These are phyloP conservation scores for Mycena albidolilacea DNA, from an alignment of 768 basidiomycete species.

Conservation along the genomic window DNA sequence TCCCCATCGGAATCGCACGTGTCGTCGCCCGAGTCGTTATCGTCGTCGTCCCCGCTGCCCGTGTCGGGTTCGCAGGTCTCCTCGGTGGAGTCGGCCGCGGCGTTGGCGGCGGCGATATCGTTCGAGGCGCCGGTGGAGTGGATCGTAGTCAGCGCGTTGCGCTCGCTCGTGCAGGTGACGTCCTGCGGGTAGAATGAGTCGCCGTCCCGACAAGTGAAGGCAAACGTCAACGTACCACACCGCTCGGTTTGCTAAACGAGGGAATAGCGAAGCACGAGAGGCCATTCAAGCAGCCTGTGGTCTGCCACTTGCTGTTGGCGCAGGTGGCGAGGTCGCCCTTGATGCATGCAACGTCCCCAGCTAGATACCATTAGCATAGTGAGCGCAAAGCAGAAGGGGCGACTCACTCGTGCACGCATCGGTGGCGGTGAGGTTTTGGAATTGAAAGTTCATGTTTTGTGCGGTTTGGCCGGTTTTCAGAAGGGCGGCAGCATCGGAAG, in stretches of 20 bases:
- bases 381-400: constrained; percentile 1
- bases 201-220: not conserved
- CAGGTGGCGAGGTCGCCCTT: constrained; percentile 57
- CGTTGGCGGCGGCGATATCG: constrained; percentile 52
- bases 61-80: constrained; percentile 12
- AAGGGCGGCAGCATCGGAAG: constrained; percentile 59
- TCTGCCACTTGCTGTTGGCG: constrained; percentile 57
- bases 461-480: constrained; percentile 65
- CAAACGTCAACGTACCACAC: constrained; percentile 58
- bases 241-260: constrained; percentile 50
- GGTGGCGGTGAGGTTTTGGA: constrained; percentile 53
- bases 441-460: constrained; percentile 66
- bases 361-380: constrained; percentile 43
- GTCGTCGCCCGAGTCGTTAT: constrained; percentile 28
- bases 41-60: constrained; percentile 1
- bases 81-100: constrained; percentile 32
- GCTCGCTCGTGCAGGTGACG: constrained; percentile 67
- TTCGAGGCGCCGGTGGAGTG: constrained; percentile 62
- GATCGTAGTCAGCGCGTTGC: constrained; percentile 63
- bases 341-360: constrained; percentile 63
- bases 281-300: constrained; percentile 51
- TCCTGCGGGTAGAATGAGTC: constrained; percentile 46
- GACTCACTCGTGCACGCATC: constrained; percentile 63
- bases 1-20: constrained; percentile 24
- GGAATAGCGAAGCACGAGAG: constrained; percentile 70